Base-by-base conservation (phyloP, 768 basidiomycete genomes). In the Tylopilus sp. region DNA sequence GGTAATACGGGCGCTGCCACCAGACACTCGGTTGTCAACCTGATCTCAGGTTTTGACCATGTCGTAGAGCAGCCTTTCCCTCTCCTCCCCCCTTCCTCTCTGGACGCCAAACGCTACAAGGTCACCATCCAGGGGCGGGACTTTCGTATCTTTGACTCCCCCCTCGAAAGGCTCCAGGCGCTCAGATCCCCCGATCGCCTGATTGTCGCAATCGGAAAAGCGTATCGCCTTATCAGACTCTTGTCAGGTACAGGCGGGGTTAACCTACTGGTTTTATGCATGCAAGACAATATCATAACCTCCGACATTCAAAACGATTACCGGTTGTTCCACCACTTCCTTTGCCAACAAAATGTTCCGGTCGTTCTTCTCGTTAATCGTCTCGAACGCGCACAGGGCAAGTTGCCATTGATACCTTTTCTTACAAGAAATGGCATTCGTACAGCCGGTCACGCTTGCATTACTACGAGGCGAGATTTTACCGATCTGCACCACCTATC, bases 391-490 rank as follows among this genome's bases (percentile, higher is more conserved):
- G 24, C 14, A 19, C 0, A 10, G 11, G 8, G 10, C 25, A n/a
- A 2, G 53, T 12, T 14, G 28, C n/a, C 55, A 60, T n/a, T 58
- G n/a, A n/a, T n/a, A n/a, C n/a, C n/a, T n/a, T n/a, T n/a, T n/a
- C n/a, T 72, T 47, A 16, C 34, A 11, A 38, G 42, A 3, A 56
- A 44, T 28, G 55, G 54, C 14, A 63, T 72, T 19, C 33, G 28
- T n/a, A 48, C 48, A 13, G 30, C 56, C 36, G 66, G 54, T 33
- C 67, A 71, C 19, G 69, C 66, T 24, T 72, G 71, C 54, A 61
- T 66, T 10, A 71, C 76, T 12, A 57, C 74, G 44, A 70, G 42
- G 30, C 64, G 52, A 44, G 48, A 54, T 19, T 57, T 66, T 40
- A 48, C 56, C 14, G 57, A 68, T 12, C 58, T 55, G 26, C 69